These are phyloP conservation scores for Periconia macrospinosa DNA, from an alignment of 2,329 filamentous ascomycete genomes.

Conservation along the genomic window DNA sequence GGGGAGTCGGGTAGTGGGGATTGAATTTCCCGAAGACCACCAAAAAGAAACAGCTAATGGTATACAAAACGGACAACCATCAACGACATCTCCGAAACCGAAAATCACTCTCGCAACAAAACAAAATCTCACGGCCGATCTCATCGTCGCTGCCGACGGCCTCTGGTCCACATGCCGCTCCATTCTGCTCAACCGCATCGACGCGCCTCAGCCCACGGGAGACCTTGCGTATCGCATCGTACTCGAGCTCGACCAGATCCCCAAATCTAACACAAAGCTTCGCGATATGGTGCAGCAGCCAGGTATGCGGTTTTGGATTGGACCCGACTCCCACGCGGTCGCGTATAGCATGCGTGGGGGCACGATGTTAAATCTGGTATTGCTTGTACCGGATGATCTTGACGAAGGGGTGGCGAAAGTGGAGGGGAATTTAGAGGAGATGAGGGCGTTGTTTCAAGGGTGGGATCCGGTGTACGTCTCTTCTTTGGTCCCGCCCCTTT, in stretches of 20 bases:
- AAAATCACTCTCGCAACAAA: constrained; percentile 41
- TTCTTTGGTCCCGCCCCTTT: constrained; percentile 29
- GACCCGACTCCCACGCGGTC: constrained; percentile 63
- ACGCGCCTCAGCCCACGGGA: constrained; percentile 60
- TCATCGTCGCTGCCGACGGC: constrained; percentile 66
- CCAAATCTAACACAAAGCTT: constrained; percentile 50
- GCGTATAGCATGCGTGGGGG: constrained; percentile 64
- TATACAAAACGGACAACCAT: too few species aligned
- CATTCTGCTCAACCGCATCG: constrained; percentile 49
- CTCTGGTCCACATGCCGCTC: constrained; percentile 63
- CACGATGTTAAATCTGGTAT: constrained; percentile 59
- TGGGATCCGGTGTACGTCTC: constrained; percentile 64
- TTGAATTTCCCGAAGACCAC: constrained; percentile 29
- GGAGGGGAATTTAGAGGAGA: constrained; percentile 61
- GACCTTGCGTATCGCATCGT: constrained; percentile 68
- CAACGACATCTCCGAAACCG: constrained; percentile 35
- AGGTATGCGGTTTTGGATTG: constrained; percentile 64
- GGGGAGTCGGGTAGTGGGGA: constrained; percentile 49
- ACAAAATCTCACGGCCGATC: constrained; percentile 51
- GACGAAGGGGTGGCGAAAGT: constrained; percentile 56
- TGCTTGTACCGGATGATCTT: constrained; percentile 66
- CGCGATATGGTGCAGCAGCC: constrained; percentile 57
- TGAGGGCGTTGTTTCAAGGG: constrained; percentile 59
- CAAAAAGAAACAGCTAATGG: neutral
- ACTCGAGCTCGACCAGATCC: constrained; percentile 55